These are phyloP conservation scores for Pseudogymnoascus sp. DNA, from an alignment of 2,329 filamentous ascomycete genomes.

Conservation along the genomic window DNA sequence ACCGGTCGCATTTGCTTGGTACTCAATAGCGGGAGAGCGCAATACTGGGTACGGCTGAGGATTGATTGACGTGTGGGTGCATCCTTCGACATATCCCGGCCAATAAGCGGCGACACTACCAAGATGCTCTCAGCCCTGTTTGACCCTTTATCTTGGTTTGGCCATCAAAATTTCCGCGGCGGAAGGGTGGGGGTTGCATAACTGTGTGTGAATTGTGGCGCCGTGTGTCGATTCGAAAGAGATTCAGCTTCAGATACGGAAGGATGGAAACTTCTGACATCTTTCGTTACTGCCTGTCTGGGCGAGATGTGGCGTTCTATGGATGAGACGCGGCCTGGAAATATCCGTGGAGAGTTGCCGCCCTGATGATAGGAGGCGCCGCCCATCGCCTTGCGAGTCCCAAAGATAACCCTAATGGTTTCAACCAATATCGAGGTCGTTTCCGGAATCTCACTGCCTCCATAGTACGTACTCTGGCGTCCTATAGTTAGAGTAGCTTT, in stretches of 20 bases:
- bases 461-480: constrained; percentile 1
- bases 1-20: not conserved
- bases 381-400: not conserved
- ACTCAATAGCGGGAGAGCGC: not conserved
- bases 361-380: not conserved
- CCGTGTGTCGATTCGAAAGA: not conserved
- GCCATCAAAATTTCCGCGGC: not conserved
- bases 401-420: not conserved
- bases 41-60: constrained; percentile 5
- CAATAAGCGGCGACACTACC: not conserved
- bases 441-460: not conserved
- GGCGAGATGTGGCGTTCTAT: not conserved
- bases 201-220: not conserved
- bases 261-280: not conserved
- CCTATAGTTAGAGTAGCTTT: constrained; percentile 4
- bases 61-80: constrained; percentile 5
- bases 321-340: not conserved
- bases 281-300: not conserved
- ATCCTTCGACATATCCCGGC: not conserved
- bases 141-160: constrained; percentile 9
- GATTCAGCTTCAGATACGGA: not conserved
- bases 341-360: not conserved
- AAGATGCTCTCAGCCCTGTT: not conserved
- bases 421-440: not conserved
- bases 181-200: not conserved